Percentiles rank a stretch among this genome's conserved stretches.
Evolutionary conservation across 495 filamentous ascomycete species (phyloP).

Genomic region (Neurospora cerealis): DNA sequence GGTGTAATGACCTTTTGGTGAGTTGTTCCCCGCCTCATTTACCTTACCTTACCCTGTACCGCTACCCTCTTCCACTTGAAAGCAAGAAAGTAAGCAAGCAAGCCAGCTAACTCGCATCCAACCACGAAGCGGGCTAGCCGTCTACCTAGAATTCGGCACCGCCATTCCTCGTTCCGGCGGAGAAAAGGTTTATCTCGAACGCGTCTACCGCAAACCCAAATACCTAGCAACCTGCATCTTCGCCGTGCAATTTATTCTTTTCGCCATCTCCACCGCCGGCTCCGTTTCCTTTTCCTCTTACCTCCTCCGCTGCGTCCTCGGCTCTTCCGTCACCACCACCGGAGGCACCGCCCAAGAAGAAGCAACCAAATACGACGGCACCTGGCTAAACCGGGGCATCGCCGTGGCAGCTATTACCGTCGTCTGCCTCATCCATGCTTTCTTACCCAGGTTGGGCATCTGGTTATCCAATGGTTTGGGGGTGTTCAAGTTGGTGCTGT

Average conservation of each 20-base stretch:
- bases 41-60: too few species aligned
- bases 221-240: slow-evolving; percentile 28
- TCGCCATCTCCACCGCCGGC: slow-evolving; percentile 26
- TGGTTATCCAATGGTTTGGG: slow-evolving; percentile 52
- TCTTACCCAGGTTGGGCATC: slow-evolving; percentile 52
- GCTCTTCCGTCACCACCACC: not conserved
- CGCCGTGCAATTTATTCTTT: slow-evolving; percentile 30
- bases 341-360: not conserved
- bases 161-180: not conserved
- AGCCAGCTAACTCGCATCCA: not conserved
- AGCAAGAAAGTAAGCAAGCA: not conserved
- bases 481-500: slow-evolving; percentile 51
- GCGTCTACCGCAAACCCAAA: slow-evolving; percentile 22
- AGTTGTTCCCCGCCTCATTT: not conserved
- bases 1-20: slow-evolving; percentile 25
- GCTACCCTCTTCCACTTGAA: not conserved
- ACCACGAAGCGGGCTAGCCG: not conserved
- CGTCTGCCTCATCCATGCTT: slow-evolving; percentile 48
- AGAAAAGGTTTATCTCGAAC: slow-evolving; percentile 15
- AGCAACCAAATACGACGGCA: slow-evolving; percentile 5
- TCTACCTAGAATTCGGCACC: slow-evolving; percentile 27
- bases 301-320: slow-evolving; percentile 10
- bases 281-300: slow-evolving; percentile 25
- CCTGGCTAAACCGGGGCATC: slow-evolving; percentile 24
- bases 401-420: slow-evolving; percentile 36